A percentile compares a stretch with the other conserved stretches of the same genome.
Conservation (phyloP, 1,284 basidiomycete species). For the Ustilago tritici region DNA sequence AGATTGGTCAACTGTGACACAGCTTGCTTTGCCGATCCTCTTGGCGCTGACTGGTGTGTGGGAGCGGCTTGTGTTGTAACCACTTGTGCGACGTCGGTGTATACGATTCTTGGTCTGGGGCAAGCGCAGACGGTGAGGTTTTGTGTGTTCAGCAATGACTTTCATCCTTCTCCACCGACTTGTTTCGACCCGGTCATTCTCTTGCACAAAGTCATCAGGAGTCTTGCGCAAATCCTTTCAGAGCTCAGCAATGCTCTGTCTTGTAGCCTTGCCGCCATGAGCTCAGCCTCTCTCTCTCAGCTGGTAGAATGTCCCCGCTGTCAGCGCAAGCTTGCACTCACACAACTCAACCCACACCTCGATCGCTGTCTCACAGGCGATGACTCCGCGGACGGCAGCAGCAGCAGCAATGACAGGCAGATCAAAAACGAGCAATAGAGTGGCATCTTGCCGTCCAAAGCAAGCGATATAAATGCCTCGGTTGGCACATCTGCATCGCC, state of each 20-base stretch:
- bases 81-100: too few relatives aligned
- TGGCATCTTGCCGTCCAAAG: constrained; percentile 13
- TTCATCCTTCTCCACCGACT: neutral
- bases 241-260: neutral
- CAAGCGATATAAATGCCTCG: neutral
- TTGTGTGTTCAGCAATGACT: neutral
- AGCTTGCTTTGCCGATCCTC: too few relatives aligned
- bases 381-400: neutral
- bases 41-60: too few relatives aligned
- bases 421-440: constrained; percentile 29
- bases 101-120: too few relatives aligned
- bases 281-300: constrained; percentile 25
- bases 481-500: constrained; percentile 4
- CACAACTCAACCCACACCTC: constrained; percentile 63
- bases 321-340: constrained; percentile 40
- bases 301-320: constrained; percentile 61
- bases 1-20: too few relatives aligned
- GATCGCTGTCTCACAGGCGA: constrained; percentile 55
- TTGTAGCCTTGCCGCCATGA: constrained; percentile 6
- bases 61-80: too few relatives aligned
- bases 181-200: too few relatives aligned
- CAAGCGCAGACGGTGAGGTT: neutral
- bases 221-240: neutral
- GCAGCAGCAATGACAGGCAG: constrained; percentile 4
- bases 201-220: too few relatives aligned